These are phyloP conservation scores for Rhizopus stolonifer DNA, from an alignment of 371 early-diverging fungal genomes.

Conservation along the genomic window DNA sequence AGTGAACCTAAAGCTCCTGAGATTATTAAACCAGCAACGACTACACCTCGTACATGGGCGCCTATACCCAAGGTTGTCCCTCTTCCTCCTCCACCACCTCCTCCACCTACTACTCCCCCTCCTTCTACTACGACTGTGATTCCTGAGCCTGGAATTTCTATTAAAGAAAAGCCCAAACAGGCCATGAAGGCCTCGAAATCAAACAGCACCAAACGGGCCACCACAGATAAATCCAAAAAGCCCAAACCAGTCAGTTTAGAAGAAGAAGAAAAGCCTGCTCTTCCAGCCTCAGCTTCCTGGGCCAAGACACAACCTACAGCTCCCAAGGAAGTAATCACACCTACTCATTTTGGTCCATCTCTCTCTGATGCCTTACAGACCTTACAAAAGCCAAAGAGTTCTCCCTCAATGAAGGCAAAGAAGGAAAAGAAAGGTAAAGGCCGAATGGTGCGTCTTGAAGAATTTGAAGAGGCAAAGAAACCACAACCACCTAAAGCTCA, in stretches of 20 bases:
- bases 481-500: conserved; percentile 3
- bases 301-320: conserved; percentile 38
- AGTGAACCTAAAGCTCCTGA: background rate
- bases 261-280: conserved; percentile 52
- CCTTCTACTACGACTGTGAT: too few species aligned
- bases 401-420: conserved; percentile 27
- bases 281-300: conserved; percentile 68
- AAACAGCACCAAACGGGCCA: background rate
- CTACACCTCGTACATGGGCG: conserved; percentile 38
- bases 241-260: conserved; percentile 2
- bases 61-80: conserved; percentile 48
- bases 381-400: conserved; percentile 47
- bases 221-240: conserved; percentile 13
- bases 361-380: conserved; percentile 45
- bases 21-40: conserved; percentile 10
- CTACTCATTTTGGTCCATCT: conserved; percentile 49
- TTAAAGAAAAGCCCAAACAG: background rate
- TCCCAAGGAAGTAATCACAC: conserved; percentile 37
- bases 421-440: conserved; percentile 49
- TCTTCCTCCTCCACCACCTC: conserved; percentile 15
- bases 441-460: conserved; percentile 48
- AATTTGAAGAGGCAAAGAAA: conserved; percentile 41
- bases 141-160: background rate
- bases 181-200: conserved; percentile 9
- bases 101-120: too few species aligned